Conservation (phyloP, 2,329 filamentous ascomycete species). For the Cytospora leucostoma region DNA sequence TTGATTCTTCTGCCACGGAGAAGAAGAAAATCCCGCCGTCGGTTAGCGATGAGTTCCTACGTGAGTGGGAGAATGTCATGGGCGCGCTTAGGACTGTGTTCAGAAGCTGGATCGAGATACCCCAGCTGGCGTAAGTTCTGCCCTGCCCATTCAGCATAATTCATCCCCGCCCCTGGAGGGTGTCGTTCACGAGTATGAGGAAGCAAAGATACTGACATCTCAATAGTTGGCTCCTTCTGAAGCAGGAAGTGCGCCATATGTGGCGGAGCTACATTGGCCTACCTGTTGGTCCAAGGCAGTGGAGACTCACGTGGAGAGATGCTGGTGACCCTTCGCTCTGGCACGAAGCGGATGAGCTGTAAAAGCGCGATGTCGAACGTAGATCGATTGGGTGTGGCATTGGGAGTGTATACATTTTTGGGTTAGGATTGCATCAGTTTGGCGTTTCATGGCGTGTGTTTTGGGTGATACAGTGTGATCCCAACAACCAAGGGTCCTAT, state of each 20-base stretch:
- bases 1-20: conserved; percentile 28
- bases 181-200: not conserved
- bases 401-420: not conserved
- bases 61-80: conserved; percentile 66
- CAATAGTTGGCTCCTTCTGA: conserved; percentile 46
- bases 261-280: conserved; percentile 56
- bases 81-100: conserved; percentile 67
- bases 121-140: conserved; percentile 67
- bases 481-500: not conserved
- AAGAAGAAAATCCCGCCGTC: conserved; percentile 44
- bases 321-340: conserved; percentile 2
- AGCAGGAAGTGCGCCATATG: conserved; percentile 47
- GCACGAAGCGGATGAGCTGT: conserved; percentile 47
- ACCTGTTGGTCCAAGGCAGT: conserved; percentile 51
- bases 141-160: not conserved
- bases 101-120: conserved; percentile 68
- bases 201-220: not conserved
- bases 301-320: conserved; percentile 47
- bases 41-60: conserved; percentile 56
- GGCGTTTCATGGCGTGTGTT: conserved; percentile 5
- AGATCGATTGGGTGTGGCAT: not conserved
- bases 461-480: not conserved
- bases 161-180: too few relatives aligned
- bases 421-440: conserved; percentile 1
- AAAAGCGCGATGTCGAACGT: not conserved